phyloP scores from a whole-genome alignment of 2,329 filamentous ascomycete genomes.

The Trichophyton rubrum region DNA sequence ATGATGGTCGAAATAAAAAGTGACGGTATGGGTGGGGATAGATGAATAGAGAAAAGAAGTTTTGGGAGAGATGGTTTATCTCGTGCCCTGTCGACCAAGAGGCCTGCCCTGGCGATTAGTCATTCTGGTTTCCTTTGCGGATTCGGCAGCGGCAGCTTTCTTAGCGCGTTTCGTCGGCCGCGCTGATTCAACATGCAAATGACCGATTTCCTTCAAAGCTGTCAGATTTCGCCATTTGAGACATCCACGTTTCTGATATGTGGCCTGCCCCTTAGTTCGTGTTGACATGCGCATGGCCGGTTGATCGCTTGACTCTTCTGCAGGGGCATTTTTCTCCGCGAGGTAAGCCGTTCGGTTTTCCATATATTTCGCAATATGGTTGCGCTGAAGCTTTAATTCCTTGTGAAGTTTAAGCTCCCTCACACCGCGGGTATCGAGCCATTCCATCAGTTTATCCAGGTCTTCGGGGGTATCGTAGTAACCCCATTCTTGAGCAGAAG shows the following conservation, averaged over 20 bases:
- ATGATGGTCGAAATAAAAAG: neutral
- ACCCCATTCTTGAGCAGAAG: conserved; percentile 73
- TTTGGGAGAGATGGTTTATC: neutral
- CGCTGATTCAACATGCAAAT: conserved; percentile 48
- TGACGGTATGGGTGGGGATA: neutral
- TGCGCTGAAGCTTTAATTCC: conserved; percentile 64
- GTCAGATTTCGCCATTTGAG: conserved; percentile 54
- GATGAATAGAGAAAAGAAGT: neutral
- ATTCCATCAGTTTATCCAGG: conserved; percentile 66
- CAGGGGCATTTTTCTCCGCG: conserved; percentile 38
- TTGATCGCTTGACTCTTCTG: conserved; percentile 35
- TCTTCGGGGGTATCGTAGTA: conserved; percentile 73
- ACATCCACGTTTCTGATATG: conserved; percentile 40
- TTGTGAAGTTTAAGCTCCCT: conserved; percentile 82
- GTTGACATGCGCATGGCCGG: conserved; percentile 47
- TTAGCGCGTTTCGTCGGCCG: conserved; percentile 40
- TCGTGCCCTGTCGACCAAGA: conserved; percentile 38
- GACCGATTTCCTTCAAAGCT: conserved; percentile 45
- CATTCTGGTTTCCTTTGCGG: conserved; percentile 28
- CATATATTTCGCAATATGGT: conserved; percentile 70
- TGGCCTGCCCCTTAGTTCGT: conserved; percentile 47
- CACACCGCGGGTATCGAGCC: conserved; percentile 76
- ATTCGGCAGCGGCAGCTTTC: conserved; percentile 26
- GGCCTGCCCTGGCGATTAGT: conserved; percentile 39
- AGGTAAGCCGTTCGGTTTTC: conserved; percentile 64